Conservation (phyloP, 371 early-diverging fungal species). For the Conidiobolus coronatus region DNA sequence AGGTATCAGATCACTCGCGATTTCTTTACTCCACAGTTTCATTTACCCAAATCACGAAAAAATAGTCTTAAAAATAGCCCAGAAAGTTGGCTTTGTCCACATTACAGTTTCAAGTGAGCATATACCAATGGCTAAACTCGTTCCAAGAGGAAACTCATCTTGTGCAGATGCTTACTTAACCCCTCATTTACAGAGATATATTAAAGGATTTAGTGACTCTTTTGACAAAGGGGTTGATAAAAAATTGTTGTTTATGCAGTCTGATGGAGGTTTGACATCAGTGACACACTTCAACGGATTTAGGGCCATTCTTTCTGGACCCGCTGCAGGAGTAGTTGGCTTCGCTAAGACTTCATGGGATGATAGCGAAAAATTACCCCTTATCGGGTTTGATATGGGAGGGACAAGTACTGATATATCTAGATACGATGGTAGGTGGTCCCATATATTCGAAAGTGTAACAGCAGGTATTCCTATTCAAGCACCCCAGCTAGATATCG, state of each 20-base stretch:
- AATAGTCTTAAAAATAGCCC: constrained; percentile 37
- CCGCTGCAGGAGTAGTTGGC: constrained; percentile 89
- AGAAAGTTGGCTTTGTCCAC: constrained; percentile 53
- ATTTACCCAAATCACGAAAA: constrained; percentile 44
- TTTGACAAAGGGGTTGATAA: constrained; percentile 45
- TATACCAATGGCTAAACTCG: constrained; percentile 85
- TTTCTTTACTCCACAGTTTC: constrained; percentile 61
- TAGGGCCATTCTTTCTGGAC: constrained; percentile 79
- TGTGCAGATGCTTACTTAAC: constrained; percentile 85
- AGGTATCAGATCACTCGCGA: constrained; percentile 66
- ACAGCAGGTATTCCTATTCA: constrained; percentile 87
- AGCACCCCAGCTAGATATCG: constrained; percentile 88
- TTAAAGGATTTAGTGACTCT: constrained; percentile 57
- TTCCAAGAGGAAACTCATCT: constrained; percentile 77
- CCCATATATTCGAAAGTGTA: constrained; percentile 85
- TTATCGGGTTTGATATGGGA: constrained; percentile 95
- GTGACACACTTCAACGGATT: constrained; percentile 67
- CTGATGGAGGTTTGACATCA: constrained; percentile 81
- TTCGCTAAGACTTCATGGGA: constrained; percentile 65
- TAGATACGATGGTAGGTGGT: constrained; percentile 68
- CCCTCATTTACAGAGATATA: constrained; percentile 66
- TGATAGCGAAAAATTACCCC: constrained; percentile 23
- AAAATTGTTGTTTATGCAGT: constrained; percentile 84
- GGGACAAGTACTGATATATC: constrained; percentile 91
- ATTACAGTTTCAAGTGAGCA: constrained; percentile 62